phyloP scores from a whole-genome alignment of 352 stramenopile species.

The Aphanomyces stellatus region DNA sequence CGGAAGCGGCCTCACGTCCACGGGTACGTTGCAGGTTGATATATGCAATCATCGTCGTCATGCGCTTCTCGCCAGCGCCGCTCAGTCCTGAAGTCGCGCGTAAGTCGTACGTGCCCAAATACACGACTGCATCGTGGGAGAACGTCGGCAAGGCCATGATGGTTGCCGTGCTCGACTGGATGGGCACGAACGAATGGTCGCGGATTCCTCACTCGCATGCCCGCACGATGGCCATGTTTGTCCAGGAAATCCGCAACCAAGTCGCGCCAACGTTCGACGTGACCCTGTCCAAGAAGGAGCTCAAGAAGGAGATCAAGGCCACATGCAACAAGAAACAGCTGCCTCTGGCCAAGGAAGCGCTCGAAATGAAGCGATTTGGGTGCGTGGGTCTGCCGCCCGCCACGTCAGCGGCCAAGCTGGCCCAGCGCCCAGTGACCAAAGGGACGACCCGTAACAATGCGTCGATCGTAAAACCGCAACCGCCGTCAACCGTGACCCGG shows the following conservation, averaged over 20 bases:
- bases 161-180: slow-evolving; percentile 42
- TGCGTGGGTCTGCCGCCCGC: neutral
- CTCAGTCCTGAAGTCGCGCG: slow-evolving; percentile 11
- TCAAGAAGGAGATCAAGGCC: neutral
- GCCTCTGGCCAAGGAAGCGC: neutral
- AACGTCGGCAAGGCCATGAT: slow-evolving; percentile 58
- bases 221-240: neutral
- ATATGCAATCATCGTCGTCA: too few species aligned
- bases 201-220: slow-evolving; percentile 4
- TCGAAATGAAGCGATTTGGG: neutral
- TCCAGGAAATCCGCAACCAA: slow-evolving; percentile 11
- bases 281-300: neutral
- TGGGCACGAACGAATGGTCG: slow-evolving; percentile 11
- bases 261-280: neutral
- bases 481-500: too few species aligned
- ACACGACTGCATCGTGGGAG: slow-evolving; percentile 49
- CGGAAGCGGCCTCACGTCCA: slow-evolving; percentile 24
- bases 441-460: too few species aligned
- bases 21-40: slow-evolving; percentile 21
- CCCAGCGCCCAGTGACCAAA: neutral
- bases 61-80: neutral
- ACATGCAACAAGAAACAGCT: neutral
- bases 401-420: neutral
- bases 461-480: too few species aligned
- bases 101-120: slow-evolving; percentile 30